These are phyloP conservation scores for Pseudogymnoascus pannorum DNA, from an alignment of 2,329 filamentous ascomycete species.

Conservation along the genomic window DNA sequence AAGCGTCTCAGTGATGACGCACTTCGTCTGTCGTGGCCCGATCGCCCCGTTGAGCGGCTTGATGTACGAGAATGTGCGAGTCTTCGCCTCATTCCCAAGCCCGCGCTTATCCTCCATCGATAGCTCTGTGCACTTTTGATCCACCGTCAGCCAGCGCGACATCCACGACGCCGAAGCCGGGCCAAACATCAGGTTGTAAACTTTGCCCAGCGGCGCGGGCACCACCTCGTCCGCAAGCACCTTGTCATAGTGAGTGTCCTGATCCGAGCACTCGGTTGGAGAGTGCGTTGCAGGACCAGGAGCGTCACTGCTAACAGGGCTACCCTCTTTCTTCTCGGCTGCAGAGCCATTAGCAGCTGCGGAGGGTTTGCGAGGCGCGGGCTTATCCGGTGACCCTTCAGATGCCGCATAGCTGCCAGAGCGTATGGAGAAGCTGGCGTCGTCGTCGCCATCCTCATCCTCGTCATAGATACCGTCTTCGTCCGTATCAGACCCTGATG, in stretches of 20 bases:
- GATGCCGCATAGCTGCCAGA: constrained; percentile 36
- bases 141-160: constrained; percentile 73
- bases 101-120: constrained; percentile 77
- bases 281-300: constrained; percentile 77
- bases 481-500: constrained; percentile 48
- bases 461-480: constrained; percentile 37
- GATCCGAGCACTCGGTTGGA: constrained; percentile 79
- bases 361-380: constrained; percentile 65
- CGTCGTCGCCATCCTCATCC: constrained; percentile 62
- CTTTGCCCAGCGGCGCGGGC: constrained; percentile 79
- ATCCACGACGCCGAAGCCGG: constrained; percentile 73
- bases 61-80: constrained; percentile 76
- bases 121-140: constrained; percentile 85
- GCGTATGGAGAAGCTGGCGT: constrained; percentile 42
- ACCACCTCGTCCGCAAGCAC: constrained; percentile 79
- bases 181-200: constrained; percentile 85
- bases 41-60: constrained; percentile 80
- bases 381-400: constrained; percentile 51
- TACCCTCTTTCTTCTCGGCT: constrained; percentile 45
- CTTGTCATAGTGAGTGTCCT: constrained; percentile 73
- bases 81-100: constrained; percentile 65
- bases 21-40: constrained; percentile 91
- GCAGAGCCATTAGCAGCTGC: constrained; percentile 41
- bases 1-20: constrained; percentile 77
- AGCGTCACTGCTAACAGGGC: constrained; percentile 54